Base-by-base conservation (phyloP, 2,329 filamentous ascomycete genomes). In the Aspergillus udagawae region DNA sequence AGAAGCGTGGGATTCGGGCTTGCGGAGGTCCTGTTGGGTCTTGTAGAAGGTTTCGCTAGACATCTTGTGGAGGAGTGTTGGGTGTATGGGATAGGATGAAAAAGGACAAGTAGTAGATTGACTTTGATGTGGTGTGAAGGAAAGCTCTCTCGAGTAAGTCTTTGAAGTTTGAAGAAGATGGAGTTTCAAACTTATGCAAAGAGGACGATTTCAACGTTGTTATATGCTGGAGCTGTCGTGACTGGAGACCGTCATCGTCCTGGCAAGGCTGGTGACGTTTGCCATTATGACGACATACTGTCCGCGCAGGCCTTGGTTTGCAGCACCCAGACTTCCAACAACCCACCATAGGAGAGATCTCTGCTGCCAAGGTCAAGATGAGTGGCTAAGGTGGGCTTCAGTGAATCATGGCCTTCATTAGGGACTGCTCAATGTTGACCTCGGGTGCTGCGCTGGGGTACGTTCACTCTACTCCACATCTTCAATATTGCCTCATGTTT, bases 11-110 rank as follows among this genome's bases (percentile, higher is more conserved):
- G 77, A 75, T 65, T 82, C 77, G 3, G 70, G 58, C 70, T 80
- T 81, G 66, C 77, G 76, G 60, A 81, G 59, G 62, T 82, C 76
- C 66, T 82, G 75, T 59, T 72, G 72, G 59, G 79, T 82, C 48
- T 74, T 70, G 73, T 81, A 75, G 71, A 76, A 81, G 55, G 78
- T 80, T 54, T 72, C 50, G 12, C 77, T 69, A 48, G 71, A 65
- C 70, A 73, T 72, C 50, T 44, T 70, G 44, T 27, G 23, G n/a
- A 45, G 42, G 14, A 23, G 12, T 47, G 21, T 23, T 8, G 44
- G 10, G 21, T 21, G 14, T 47, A 3, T 14, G 10, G 7, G 10
- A 20, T 6, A 25, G 21, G 23, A 25, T 25, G 23, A 23, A 27
- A n/a, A n/a, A 12, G 32, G 14, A 21, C 10, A 23, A 7, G 42